Evolutionary conservation across 345 rosid species (phyloP).

Genomic region (Eucalyptus pumila): DNA sequence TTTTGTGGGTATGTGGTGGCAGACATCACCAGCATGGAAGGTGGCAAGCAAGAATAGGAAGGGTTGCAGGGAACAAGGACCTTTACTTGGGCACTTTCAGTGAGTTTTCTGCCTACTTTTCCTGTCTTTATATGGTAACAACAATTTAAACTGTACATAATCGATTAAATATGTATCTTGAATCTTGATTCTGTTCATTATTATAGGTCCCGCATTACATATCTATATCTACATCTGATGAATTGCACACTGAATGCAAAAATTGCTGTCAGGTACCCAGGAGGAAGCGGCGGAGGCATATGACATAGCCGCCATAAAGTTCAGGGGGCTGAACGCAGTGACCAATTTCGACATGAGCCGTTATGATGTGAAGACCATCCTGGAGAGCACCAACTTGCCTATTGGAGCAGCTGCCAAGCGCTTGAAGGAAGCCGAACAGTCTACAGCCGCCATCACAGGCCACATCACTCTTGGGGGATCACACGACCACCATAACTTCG

Average conservation of each 20-base stretch:
- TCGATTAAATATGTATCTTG: background rate
- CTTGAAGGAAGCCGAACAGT: constrained; percentile 23
- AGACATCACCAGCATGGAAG: constrained; percentile 98
- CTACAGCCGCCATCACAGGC: constrained; percentile 2
- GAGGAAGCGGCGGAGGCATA: constrained; percentile 99
- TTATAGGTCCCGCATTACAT: background rate
- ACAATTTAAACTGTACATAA: background rate
- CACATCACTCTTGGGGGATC: constrained; percentile 4
- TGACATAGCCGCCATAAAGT: constrained; percentile 92
- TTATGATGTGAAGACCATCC: constrained; percentile 74
- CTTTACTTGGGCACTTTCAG: constrained; percentile 92
- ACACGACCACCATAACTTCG: background rate
- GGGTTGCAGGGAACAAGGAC: constrained; percentile 97
- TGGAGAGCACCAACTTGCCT: constrained; percentile 70
- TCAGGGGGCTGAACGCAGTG: constrained; percentile 87
- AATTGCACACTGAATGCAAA: background rate
- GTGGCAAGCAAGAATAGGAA: constrained; percentile 98
- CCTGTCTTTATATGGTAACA: background rate
- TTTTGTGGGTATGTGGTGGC: background rate
- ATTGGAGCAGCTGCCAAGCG: constrained; percentile 63
- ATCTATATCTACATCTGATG: background rate
- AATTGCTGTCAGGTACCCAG: constrained; percentile 47
- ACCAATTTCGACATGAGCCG: constrained; percentile 95
- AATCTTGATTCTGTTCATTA: background rate
- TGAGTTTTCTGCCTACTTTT: constrained; percentile 1